A percentile compares a stretch with the other conserved stretches of the same genome.
These are phyloP conservation scores for Ampelomyces quisqualis DNA, from an alignment of 2,329 filamentous ascomycete genomes.

Conservation along the genomic window DNA sequence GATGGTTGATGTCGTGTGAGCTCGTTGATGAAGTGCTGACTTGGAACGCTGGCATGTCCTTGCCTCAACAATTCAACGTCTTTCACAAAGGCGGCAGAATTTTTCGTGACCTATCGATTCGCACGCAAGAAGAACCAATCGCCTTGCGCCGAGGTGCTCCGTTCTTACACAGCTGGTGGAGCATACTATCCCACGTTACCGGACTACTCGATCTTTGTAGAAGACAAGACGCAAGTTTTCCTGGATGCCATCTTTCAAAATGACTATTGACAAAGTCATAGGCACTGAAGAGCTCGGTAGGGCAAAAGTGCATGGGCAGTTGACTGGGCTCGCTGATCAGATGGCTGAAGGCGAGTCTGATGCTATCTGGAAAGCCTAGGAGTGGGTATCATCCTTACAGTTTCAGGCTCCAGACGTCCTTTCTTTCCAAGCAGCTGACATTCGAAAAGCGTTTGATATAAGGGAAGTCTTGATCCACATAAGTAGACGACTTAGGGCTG, in stretches of 20 bases:
- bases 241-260: conserved; percentile 50
- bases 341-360: conserved; percentile 50
- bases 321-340: conserved; percentile 49
- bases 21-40: not conserved
- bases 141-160: conserved; percentile 50
- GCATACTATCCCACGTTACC: conserved; percentile 48
- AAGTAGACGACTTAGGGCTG: conserved; percentile 47
- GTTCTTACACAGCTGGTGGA: conserved; percentile 48
- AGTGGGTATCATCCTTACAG: conserved; percentile 37
- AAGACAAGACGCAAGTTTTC: conserved; percentile 49
- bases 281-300: conserved; percentile 49
- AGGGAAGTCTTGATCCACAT: conserved; percentile 45
- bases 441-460: conserved; percentile 45
- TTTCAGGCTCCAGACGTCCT: conserved; percentile 1
- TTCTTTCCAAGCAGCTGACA: conserved; percentile 47
- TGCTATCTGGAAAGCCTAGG: conserved; percentile 44
- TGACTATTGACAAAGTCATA: conserved; percentile 50
- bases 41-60: conserved; percentile 43
- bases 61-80: conserved; percentile 50
- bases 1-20: not conserved
- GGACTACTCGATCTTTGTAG: conserved; percentile 48
- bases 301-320: conserved; percentile 44
- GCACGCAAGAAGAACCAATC: conserved; percentile 43
- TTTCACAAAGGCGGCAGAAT: conserved; percentile 49
- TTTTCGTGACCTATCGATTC: conserved; percentile 37